phyloP scores from a whole-genome alignment of 495 filamentous ascomycete genomes.

The Neurospora sp. region DNA sequence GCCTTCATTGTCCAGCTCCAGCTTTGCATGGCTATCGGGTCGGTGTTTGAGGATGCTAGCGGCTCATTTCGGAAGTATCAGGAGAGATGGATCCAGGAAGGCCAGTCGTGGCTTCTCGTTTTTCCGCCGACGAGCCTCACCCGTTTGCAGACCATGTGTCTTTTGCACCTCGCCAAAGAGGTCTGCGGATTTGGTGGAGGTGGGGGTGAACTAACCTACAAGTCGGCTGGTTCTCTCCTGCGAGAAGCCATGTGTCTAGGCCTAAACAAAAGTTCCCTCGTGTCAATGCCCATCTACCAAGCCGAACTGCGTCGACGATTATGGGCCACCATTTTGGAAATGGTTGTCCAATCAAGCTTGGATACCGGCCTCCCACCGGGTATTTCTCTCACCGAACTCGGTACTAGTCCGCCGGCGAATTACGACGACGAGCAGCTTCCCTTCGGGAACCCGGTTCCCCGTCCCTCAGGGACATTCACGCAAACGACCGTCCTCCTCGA shows the following conservation, averaged over 20 bases:
- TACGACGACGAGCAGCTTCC: constrained; percentile 36
- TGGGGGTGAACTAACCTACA: constrained; percentile 48
- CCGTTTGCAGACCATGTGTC: constrained; percentile 47
- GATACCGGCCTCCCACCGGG: constrained; percentile 50
- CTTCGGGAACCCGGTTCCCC: constrained; percentile 6
- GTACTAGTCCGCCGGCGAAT: constrained; percentile 45
- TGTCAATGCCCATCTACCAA: constrained; percentile 33
- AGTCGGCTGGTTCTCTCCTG: constrained; percentile 45
- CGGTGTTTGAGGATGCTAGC: constrained; percentile 42
- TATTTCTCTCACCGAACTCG: constrained; percentile 45
- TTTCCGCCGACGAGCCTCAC: constrained; percentile 37
- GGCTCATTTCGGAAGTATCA: constrained; percentile 40
- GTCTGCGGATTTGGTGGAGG: constrained; percentile 30
- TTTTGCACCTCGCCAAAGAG: constrained; percentile 51
- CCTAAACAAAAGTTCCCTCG: constrained; percentile 38
- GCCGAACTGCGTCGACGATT: constrained; percentile 59
- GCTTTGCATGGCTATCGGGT: constrained; percentile 53
- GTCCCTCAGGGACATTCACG: constrained; percentile 21
- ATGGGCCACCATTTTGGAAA: constrained; percentile 57
- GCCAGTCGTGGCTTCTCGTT: constrained; percentile 48
- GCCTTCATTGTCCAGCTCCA: constrained; percentile 51
- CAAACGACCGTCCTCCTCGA: constrained; percentile 29
- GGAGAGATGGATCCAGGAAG: constrained; percentile 52
- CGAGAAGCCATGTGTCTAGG: constrained; percentile 52
- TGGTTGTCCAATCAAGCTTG: constrained; percentile 49